These are phyloP conservation scores for Colletotrichum sansevieriae DNA, from an alignment of 2,329 filamentous ascomycete genomes.

Conservation along the genomic window DNA sequence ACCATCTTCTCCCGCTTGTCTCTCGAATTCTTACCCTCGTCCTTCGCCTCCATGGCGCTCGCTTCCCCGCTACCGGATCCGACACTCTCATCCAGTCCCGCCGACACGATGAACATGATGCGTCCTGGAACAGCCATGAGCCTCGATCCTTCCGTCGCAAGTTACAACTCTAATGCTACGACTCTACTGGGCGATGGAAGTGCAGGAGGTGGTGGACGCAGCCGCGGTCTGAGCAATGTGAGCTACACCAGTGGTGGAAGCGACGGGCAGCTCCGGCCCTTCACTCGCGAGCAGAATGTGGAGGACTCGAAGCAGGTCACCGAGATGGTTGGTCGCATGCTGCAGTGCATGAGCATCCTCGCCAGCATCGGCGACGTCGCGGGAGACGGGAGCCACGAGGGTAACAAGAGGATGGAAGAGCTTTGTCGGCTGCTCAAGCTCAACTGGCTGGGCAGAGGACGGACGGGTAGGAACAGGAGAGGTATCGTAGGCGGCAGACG, in stretches of 20 bases:
- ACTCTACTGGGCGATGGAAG: constrained; percentile 80
- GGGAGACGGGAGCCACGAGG: constrained; percentile 72
- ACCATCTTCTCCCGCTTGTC: constrained; percentile 90
- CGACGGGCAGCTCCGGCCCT: constrained; percentile 62
- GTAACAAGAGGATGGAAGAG: constrained; percentile 83
- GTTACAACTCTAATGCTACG: constrained; percentile 83
- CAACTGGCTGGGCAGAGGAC: constrained; percentile 93
- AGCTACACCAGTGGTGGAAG: constrained; percentile 70
- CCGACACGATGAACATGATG: constrained; percentile 53
- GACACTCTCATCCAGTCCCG: constrained; percentile 63
- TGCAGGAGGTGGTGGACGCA: constrained; percentile 69
- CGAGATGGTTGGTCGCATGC: constrained; percentile 93
- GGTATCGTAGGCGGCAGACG: constrained; percentile 83
- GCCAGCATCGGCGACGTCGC: constrained; percentile 69
- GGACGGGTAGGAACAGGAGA: constrained; percentile 88
- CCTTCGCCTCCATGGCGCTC: constrained; percentile 64
- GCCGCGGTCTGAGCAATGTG: constrained; percentile 89
- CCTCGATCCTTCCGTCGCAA: constrained; percentile 79
- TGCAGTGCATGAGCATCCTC: constrained; percentile 95
- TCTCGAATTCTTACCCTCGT: constrained; percentile 78
- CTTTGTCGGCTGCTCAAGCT: constrained; percentile 90
- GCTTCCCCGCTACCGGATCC: constrained; percentile 66
- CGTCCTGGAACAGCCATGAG: constrained; percentile 82
- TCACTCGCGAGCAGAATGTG: constrained; percentile 70
- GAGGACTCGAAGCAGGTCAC: constrained; percentile 85